phyloP scores from a whole-genome alignment of 352 stramenopile genomes.

The Peronospora destructor region DNA sequence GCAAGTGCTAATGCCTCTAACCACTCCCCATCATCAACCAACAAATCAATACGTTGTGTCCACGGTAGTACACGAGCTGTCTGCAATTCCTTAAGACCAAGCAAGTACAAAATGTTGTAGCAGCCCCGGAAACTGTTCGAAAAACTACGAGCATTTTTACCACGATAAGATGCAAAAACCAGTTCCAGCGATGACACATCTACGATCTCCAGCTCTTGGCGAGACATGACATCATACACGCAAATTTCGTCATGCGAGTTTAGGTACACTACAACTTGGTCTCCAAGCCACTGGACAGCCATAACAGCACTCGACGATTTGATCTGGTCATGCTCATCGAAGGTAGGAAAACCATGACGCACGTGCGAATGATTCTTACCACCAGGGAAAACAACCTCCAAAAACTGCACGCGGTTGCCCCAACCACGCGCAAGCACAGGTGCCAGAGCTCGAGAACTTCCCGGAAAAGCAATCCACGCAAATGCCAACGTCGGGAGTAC shows the following conservation, averaged over 20 bases:
- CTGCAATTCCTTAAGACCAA: constrained; percentile 91
- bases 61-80: constrained; percentile 88
- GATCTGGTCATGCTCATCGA: constrained; percentile 92
- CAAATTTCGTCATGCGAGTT: constrained; percentile 94
- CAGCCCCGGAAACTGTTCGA: constrained; percentile 88
- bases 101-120: constrained; percentile 89
- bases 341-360: constrained; percentile 89
- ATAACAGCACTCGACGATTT: constrained; percentile 85
- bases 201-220: constrained; percentile 91
- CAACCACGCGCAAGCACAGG: constrained; percentile 90
- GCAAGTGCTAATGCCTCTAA: constrained; percentile 93
- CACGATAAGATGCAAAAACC: constrained; percentile 89
- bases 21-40: constrained; percentile 95
- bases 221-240: constrained; percentile 94
- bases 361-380: constrained; percentile 65
- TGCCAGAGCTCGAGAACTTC: constrained; percentile 71
- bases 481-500: constrained; percentile 92
- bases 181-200: constrained; percentile 91
- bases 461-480: constrained; percentile 88
- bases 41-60: constrained; percentile 88
- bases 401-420: constrained; percentile 91
- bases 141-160: constrained; percentile 75
- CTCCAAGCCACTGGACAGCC: constrained; percentile 93
- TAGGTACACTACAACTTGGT: constrained; percentile 92
- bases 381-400: constrained; percentile 82